Evolutionary conservation across 2,329 filamentous ascomycete genomes (phyloP), one percentile per base, ranked within the genome.

Genomic region (Colletotrichum salicis): DNA sequence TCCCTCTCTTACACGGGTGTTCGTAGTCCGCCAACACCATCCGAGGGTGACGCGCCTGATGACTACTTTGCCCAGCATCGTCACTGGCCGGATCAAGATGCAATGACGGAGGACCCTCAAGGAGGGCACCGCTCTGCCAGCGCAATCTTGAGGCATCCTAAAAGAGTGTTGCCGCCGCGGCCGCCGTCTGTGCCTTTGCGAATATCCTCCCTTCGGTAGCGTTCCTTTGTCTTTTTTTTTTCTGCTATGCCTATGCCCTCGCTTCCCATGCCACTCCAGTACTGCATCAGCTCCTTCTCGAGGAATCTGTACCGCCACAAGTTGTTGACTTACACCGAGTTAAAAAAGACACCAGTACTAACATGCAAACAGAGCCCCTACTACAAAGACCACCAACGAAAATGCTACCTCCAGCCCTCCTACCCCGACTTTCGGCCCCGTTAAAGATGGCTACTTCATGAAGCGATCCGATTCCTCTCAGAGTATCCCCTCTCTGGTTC

Each of bases 21-120:
- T 67, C 67, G 67, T 71, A 71, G 69, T 71, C 69, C 69, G 59
- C 64, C 69, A 71, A 71, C 69, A 68, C 69, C 64, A 57, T 58
- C 69, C 58, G 52, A 45, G 41, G 64, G 69, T 59, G 48, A 63
- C 64, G 69, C 64, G 54, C 52, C 64, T 65, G 59, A 71, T 65
- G 59, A 71, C 64, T 60, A 41, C 48, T 71, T 63, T 35, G 41
- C n/a, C 69, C 69, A 59, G 7, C 35, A 68, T 71, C 52, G 35
- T 33, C 35, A 64, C 69, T 68, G 64, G 69, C 33, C 41, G 29
- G 31, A 31, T 13, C 51, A 48, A 27, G 24, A 68, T 63, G 64
- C 64, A 45, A 63, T 60, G 64, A 29, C 41, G 24, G 65, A 35
- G 4, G 41, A 8, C 69, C 64, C 69, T 71, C 69, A 71, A 71